Conservation (phyloP, 2,329 filamentous ascomycete genomes). For the Cordyceps cateniannulata region DNA sequence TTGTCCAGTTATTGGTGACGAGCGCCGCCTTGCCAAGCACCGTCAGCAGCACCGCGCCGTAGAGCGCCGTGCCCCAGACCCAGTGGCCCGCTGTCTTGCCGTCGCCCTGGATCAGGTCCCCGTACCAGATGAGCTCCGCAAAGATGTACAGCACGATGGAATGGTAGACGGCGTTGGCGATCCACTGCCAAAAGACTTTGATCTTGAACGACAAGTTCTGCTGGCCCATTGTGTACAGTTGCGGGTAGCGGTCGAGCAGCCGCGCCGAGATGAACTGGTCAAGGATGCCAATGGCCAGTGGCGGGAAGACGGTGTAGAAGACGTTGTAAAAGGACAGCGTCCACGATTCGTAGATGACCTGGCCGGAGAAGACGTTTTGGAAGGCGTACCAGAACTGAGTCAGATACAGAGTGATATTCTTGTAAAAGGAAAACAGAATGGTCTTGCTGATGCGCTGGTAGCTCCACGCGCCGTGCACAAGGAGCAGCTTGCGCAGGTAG, state of each 20-base stretch:
- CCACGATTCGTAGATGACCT: slow-evolving; percentile 99
- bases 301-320: slow-evolving; percentile 90
- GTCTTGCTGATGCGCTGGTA: slow-evolving; percentile 96
- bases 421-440: slow-evolving; percentile 98
- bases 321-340: slow-evolving; percentile 99
- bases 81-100: slow-evolving; percentile 86
- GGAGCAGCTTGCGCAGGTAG: slow-evolving; percentile 83
- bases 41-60: slow-evolving; percentile 87
- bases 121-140: slow-evolving; percentile 71
- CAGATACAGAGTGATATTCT: slow-evolving; percentile 98
- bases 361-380: slow-evolving; percentile 95
- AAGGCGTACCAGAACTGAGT: slow-evolving; percentile 99
- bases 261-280: slow-evolving; percentile 97
- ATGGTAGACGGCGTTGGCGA: slow-evolving; percentile 91
- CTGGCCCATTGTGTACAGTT: slow-evolving; percentile 89
- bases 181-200: slow-evolving; percentile 89
- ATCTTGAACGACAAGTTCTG: slow-evolving; percentile 89
- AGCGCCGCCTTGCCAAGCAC: slow-evolving; percentile 92
- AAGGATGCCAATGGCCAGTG: slow-evolving; percentile 89
- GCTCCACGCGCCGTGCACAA: slow-evolving; percentile 96
- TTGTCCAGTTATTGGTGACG: slow-evolving; percentile 97
- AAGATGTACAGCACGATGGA: slow-evolving; percentile 88
- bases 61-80: slow-evolving; percentile 95
- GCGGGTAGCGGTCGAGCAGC: slow-evolving; percentile 88
- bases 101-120: slow-evolving; percentile 71